These are phyloP conservation scores for Citrus reticulata DNA, from an alignment of 345 rosid genomes.

Conservation along the genomic window DNA sequence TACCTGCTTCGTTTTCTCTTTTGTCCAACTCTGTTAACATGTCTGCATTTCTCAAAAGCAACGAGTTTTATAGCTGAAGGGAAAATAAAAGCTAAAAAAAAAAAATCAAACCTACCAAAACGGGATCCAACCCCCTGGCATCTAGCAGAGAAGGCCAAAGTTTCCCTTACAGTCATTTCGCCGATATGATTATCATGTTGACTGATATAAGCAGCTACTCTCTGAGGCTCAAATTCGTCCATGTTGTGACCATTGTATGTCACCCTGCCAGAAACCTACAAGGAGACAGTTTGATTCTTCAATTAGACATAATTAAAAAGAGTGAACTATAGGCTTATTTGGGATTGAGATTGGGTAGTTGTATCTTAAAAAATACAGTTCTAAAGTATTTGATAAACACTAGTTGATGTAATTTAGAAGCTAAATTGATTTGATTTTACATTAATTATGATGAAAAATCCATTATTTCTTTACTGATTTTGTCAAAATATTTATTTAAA, in stretches of 20 bases:
- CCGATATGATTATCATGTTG: slow-evolving; percentile 63
- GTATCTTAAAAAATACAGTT: too few species aligned
- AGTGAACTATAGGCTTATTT: too few species aligned
- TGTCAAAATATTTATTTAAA: too few species aligned
- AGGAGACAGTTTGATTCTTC: not conserved
- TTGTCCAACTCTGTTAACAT: slow-evolving; percentile 69
- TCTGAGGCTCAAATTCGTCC: slow-evolving; percentile 63
- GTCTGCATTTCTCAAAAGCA: slow-evolving; percentile 27
- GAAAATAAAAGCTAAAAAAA: too few species aligned
- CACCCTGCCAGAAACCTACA: slow-evolving; percentile 49
- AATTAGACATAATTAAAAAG: too few species aligned
- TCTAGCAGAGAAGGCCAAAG: slow-evolving; percentile 73
- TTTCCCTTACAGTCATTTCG: slow-evolving; percentile 71
- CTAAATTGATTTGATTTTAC: too few species aligned
- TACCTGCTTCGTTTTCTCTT: slow-evolving; percentile 70
- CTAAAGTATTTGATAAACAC: too few species aligned
- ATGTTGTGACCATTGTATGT: slow-evolving; percentile 58
- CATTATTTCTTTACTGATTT: too few species aligned
- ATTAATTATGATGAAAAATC: too few species aligned
- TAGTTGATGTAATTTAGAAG: too few species aligned
- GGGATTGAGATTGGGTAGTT: too few species aligned
- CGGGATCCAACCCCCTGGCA: slow-evolving; percentile 73
- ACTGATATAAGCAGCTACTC: slow-evolving; percentile 64
- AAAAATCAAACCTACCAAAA: slow-evolving; percentile 39
- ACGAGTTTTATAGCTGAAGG: not conserved